A percentile compares a stretch with the other conserved stretches of the same genome.
phyloP scores from a whole-genome alignment of 306 rosid genomes.

The Sechiopsis laciniata region DNA sequence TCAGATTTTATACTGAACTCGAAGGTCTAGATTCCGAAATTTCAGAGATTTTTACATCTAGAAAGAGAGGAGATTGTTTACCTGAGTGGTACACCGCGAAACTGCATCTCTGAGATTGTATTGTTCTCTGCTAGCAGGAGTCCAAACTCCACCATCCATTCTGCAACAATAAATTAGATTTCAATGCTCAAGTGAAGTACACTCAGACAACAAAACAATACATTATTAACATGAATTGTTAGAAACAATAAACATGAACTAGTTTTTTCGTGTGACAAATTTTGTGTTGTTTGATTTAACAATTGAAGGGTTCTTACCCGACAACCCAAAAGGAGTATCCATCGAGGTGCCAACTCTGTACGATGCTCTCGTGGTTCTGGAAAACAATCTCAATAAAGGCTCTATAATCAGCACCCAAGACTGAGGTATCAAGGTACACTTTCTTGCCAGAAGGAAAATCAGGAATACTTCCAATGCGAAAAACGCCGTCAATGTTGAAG shows the following conservation, averaged over 20 bases:
- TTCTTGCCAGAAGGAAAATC: slow-evolving; percentile 44
- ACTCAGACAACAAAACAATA: background rate
- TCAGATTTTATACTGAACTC: background rate
- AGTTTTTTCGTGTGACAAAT: background rate
- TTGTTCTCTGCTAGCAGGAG: slow-evolving; percentile 50
- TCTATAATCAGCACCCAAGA: slow-evolving; percentile 77
- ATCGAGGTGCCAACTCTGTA: slow-evolving; percentile 74
- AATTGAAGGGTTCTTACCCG: slow-evolving; percentile 47
- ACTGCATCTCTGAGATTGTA: slow-evolving; percentile 85
- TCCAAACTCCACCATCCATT: slow-evolving; percentile 86
- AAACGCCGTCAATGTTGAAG: slow-evolving; percentile 57
- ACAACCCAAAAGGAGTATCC: slow-evolving; percentile 95
- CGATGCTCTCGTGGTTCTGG: slow-evolving; percentile 59
- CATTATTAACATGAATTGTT: background rate
- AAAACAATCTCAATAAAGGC: slow-evolving; percentile 77
- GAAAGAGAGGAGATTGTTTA: slow-evolving; percentile 21
- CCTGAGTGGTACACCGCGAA: slow-evolving; percentile 81
- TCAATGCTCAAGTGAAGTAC: background rate
- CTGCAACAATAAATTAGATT: slow-evolving; percentile 36
- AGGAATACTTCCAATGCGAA: slow-evolving; percentile 61
- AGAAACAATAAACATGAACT: slow-evolving; percentile 1
- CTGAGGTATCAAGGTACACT: slow-evolving; percentile 73
- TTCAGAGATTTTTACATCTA: background rate
- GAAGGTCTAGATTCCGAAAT: background rate
- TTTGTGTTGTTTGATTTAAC: background rate